phyloP scores from a whole-genome alignment of 768 basidiomycete species.

The Mycena maculata region DNA sequence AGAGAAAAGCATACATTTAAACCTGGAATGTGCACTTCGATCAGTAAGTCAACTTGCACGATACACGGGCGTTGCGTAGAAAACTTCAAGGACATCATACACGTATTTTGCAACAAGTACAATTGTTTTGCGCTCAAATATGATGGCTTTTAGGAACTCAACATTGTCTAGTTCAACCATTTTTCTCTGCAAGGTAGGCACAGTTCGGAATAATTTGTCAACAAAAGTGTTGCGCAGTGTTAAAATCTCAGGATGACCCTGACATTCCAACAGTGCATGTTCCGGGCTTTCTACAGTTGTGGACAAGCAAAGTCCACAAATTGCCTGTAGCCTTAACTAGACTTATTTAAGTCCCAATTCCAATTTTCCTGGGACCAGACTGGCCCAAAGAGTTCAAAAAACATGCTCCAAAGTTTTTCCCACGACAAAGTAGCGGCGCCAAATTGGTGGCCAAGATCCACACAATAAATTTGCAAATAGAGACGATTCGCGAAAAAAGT shows the following conservation, averaged over 20 bases:
- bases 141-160: not conserved
- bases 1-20: not conserved
- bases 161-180: not conserved
- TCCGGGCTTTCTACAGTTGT: too few relatives aligned
- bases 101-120: constrained; percentile 8
- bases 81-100: constrained; percentile 9
- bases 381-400: too few relatives aligned
- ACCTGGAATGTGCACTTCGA: not conserved
- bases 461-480: too few relatives aligned
- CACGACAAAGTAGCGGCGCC: too few relatives aligned
- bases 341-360: too few relatives aligned
- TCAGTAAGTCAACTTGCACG: not conserved
- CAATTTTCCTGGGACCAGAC: too few relatives aligned
- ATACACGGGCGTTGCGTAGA: not conserved
- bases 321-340: too few relatives aligned
- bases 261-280: not conserved
- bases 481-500: too few relatives aligned
- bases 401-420: too few relatives aligned
- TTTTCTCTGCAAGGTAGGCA: not conserved
- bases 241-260: not conserved
- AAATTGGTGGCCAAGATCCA: too few relatives aligned
- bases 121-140: constrained; percentile 1
- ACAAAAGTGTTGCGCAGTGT: not conserved
- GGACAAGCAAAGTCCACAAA: too few relatives aligned
- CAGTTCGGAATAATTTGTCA: not conserved